Percentiles rank a stretch among this genome's conserved stretches.
phyloP scores from a whole-genome alignment of 768 basidiomycete species.

The Floccularia luteovirens region DNA sequence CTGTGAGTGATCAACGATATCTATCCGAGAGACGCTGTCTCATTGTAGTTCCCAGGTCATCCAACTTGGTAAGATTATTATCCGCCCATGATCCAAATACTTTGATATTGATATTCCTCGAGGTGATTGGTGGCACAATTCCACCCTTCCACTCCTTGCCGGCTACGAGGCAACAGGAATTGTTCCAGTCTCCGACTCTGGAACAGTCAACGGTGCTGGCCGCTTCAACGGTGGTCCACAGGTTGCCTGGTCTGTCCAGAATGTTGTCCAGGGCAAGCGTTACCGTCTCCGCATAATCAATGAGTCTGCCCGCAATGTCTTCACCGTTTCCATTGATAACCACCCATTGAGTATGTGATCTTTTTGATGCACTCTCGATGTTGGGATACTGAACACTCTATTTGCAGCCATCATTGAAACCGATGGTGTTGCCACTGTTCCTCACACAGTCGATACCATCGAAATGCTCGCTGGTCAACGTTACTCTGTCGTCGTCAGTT shows the following conservation, averaged over 20 bases:
- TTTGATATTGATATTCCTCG: constrained; percentile 13
- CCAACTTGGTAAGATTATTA: constrained; percentile 10
- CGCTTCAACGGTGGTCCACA: constrained; percentile 32
- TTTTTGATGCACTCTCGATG: constrained; percentile 2
- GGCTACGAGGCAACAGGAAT: constrained; percentile 14
- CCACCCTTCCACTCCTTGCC: constrained; percentile 18
- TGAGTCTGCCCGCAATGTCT: constrained; percentile 36
- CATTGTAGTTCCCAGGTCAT: constrained; percentile 1
- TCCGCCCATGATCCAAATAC: background rate
- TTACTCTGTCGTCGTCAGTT: constrained; percentile 30
- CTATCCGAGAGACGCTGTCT: constrained; percentile 5
- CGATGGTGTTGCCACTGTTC: constrained; percentile 25
- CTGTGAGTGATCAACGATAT: constrained; percentile 5
- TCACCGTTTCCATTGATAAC: constrained; percentile 28
- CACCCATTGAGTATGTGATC: constrained; percentile 13
- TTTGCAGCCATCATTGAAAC: constrained; percentile 26
- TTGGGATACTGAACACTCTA: constrained; percentile 14
- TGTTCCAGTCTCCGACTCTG: constrained; percentile 25
- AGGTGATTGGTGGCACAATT: constrained; percentile 36
- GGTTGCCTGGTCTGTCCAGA: constrained; percentile 28
- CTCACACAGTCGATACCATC: constrained; percentile 26
- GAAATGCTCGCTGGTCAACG: constrained; percentile 41
- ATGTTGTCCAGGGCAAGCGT: constrained; percentile 31
- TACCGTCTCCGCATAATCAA: constrained; percentile 50
- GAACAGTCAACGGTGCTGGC: constrained; percentile 38